Conservation (phyloP, 2,329 filamentous ascomycete genomes). For the Lasiodiplodia hormozganensis region DNA sequence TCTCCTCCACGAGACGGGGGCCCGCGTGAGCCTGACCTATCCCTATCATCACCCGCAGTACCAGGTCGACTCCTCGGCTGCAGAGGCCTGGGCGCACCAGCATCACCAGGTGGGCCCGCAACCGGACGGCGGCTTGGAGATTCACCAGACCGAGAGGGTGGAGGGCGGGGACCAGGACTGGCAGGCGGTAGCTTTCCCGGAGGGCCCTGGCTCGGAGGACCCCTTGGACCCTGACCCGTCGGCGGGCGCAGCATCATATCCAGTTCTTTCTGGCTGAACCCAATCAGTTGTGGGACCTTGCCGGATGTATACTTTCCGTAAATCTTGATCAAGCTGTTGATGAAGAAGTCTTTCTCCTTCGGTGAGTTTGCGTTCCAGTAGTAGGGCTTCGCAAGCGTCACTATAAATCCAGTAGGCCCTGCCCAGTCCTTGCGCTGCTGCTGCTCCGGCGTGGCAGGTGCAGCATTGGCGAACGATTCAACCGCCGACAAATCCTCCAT, state of each 20-base stretch:
- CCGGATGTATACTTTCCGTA: slow-evolving; percentile 96
- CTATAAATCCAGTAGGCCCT: slow-evolving; percentile 81
- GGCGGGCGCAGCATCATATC: slow-evolving; percentile 71
- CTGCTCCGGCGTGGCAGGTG: slow-evolving; percentile 65
- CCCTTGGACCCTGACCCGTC: slow-evolving; percentile 20
- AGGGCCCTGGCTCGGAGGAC: slow-evolving; percentile 20
- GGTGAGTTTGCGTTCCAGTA: slow-evolving; percentile 94
- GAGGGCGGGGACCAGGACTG: slow-evolving; percentile 27
- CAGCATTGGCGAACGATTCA: slow-evolving; percentile 76
- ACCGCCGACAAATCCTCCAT: slow-evolving; percentile 87
- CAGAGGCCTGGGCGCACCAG: slow-evolving; percentile 18
- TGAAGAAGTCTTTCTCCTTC: slow-evolving; percentile 99
- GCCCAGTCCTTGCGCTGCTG: slow-evolving; percentile 75
- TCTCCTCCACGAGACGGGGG: slow-evolving; percentile 16
- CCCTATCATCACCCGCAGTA: slow-evolving; percentile 41
- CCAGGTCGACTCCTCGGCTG: slow-evolving; percentile 35
- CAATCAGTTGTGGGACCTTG: slow-evolving; percentile 76
- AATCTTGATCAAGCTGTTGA: slow-evolving; percentile 94
- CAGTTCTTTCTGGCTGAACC: slow-evolving; percentile 81
- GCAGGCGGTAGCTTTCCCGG: slow-evolving; percentile 30
- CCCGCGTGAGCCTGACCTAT: slow-evolving; percentile 33
- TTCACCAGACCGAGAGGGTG: slow-evolving; percentile 26
- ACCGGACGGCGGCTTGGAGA: slow-evolving; percentile 26
- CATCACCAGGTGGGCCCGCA: slow-evolving; percentile 11
- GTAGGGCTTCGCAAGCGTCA: slow-evolving; percentile 91